Base-by-base conservation (phyloP, 495 filamentous ascomycete species). In the Aspergillus biplanus region DNA sequence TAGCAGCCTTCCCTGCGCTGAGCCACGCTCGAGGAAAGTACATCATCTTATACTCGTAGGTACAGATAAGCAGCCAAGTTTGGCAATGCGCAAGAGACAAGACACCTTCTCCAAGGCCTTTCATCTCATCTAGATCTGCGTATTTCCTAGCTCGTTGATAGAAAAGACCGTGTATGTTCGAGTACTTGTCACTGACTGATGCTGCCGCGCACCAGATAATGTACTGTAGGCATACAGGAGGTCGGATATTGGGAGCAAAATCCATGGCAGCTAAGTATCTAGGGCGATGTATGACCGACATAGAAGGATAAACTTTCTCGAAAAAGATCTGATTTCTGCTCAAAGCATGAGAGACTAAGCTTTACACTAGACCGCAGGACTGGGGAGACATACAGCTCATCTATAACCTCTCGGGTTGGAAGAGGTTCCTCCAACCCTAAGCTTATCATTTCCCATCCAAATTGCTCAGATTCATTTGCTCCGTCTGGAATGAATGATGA, bases 1-100 rank as follows among this genome's bases (percentile, higher is more conserved):
- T 82, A 13, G 88, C 84, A 3, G 88, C 89, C 56, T 91, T 84
- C 15, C 94, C 96, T 9, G 90, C 87, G 59, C 90, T 97, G 75
- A 97, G 84, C 95, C 95, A 99, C 4, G 96, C 96, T 46, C 96
- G 82, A 3, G 95, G 95, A 66, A 99, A 99, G 73, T 91, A 96
- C 91, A 99, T 97, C 84, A 91, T 89, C 75, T 93, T 96, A 72
- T 97, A 98, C 71, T 99, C 95, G 68, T 96, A 97, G 0, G 83
- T 85, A 4, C 86, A 83, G 55, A 96, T 84, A 5, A 99, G 78
- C 9, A 87, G 76, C 85, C 96, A 95, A 3, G 91, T 84, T 74
- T 98, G 96, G 39, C 86, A 87, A 68, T 95, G 87, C 31, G 87
- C 89, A 21, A 97, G 78, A 11, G 88, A 91, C 59, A 98, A 89